phyloP scores from a whole-genome alignment of 495 filamentous ascomycete genomes.

The Pseudevernia furfuracea region DNA sequence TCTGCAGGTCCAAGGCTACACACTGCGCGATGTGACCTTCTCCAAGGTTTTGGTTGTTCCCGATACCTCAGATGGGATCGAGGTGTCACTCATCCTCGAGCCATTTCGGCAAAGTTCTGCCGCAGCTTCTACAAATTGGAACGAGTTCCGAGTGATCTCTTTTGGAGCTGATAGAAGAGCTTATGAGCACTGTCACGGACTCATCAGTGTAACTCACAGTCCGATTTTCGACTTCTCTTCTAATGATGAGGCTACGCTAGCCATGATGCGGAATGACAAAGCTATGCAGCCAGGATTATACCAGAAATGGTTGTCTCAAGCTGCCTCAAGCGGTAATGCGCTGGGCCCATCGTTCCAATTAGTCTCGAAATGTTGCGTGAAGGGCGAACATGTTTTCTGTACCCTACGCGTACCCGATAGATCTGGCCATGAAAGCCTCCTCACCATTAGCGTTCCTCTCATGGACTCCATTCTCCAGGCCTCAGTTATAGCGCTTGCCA shows the following conservation, averaged over 20 bases:
- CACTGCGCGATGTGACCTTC: constrained; percentile 31
- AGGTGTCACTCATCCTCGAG: constrained; percentile 29
- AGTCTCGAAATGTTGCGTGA: background rate
- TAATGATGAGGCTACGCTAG: background rate
- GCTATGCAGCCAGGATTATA: background rate
- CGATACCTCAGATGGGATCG: constrained; percentile 30
- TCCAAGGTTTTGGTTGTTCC: constrained; percentile 35
- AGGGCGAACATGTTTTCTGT: background rate
- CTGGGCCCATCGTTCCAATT: background rate
- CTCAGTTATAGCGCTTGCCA: background rate
- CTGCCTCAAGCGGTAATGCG: background rate
- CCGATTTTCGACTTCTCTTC: constrained; percentile 18
- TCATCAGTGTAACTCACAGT: constrained; percentile 3
- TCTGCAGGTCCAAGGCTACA: constrained; percentile 3
- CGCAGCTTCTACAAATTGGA: constrained; percentile 22
- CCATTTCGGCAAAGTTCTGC: constrained; percentile 19
- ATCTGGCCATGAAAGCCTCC: background rate
- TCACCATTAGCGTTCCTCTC: background rate
- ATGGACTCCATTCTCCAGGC: background rate
- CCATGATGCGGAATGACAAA: background rate
- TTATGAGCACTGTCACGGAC: constrained; percentile 25
- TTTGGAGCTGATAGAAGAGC: constrained; percentile 32
- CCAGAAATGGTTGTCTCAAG: background rate
- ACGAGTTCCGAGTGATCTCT: constrained; percentile 30
- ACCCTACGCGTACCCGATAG: background rate